phyloP scores from a whole-genome alignment of 2,329 filamentous ascomycete species.

The Paecilomyces formosus region DNA sequence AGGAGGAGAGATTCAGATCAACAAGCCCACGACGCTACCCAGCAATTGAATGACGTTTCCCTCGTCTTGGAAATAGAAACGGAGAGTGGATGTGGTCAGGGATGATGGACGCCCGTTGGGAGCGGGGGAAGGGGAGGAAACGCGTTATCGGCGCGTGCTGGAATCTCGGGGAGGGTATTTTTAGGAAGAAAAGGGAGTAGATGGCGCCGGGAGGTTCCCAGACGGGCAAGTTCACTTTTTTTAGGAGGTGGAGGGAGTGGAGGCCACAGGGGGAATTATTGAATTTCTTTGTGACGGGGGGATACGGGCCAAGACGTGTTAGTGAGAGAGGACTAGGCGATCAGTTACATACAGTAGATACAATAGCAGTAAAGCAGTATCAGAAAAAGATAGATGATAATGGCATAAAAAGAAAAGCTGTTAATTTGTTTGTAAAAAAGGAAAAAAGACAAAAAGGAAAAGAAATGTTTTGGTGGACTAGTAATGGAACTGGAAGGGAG shows the following conservation, averaged over 20 bases:
- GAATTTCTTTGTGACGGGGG: neutral
- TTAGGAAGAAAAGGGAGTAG: conserved; percentile 2
- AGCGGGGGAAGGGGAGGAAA: neutral
- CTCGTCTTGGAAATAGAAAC: neutral
- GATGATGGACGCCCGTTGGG: neutral
- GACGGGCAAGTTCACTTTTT: neutral
- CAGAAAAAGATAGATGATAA: no score
- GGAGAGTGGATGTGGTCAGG: neutral
- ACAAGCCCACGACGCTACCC: neutral
- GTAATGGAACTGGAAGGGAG: neutral
- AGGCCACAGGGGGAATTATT: neutral
- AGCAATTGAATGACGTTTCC: neutral
- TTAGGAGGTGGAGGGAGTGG: neutral
- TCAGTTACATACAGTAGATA: no score
- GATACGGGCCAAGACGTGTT: neutral
- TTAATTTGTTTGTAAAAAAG: no score
- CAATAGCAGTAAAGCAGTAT: no score
- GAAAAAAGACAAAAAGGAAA: no score
- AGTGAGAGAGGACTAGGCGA: no score
- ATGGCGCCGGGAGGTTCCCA: neutral
- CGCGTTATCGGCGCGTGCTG: conserved; percentile 2
- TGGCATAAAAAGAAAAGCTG: no score
- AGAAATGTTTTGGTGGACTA: no score
- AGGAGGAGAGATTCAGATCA: neutral
- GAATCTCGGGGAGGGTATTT: conserved; percentile 1